Evolutionary conservation across 345 rosid genomes (phyloP), one percentile per base, ranked within the genome.

Genomic region (Viola odorata): DNA sequence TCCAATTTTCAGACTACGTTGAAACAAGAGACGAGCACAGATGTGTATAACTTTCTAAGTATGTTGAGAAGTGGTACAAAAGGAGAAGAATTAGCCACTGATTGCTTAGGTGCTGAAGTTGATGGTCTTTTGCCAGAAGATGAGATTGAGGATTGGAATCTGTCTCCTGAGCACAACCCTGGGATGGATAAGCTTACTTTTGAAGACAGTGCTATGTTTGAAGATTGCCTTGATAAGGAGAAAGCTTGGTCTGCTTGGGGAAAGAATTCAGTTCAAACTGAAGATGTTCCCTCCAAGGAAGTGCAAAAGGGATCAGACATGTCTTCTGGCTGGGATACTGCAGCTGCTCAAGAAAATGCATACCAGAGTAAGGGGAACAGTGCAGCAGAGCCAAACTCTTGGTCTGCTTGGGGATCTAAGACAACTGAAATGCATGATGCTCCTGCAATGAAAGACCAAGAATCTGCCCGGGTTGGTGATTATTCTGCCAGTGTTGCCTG

Each of bases 81-180:
- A 42, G 76, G 59, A 62, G 73, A 44, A 62, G 82, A 72, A 56
- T 50, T 44, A 9, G 63, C 57, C 58, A 72, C 89, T 61, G 89
- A 77, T 58, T 92, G 91, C 67, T 82, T 88, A 32, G 99, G 99
- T 6, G 75, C 60, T 11, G 98, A 92, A 52, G 80, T 87, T 57
- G 95, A 87, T 50, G 80, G 80, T 42, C 68, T 81, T 13, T 58
- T 80, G 54, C 63, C 71, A 16, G 89, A 81, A 41, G 79, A 79
- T 41, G 88, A 74, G 6, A 52, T 65, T 64, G 86, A 69, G 41
- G 97, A 84, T 39, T 85, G 91, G 84, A 79, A 69, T 60, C 75
- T 72, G 56, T 90, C 99, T 6, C 99, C 97, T 0, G 96, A 83
- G 64, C 82, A 72, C 41, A 73, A 73, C 61, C n/a, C 72, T 55